Base-by-base conservation (phyloP, 768 basidiomycete species). In the Trametes cinnabarina region DNA sequence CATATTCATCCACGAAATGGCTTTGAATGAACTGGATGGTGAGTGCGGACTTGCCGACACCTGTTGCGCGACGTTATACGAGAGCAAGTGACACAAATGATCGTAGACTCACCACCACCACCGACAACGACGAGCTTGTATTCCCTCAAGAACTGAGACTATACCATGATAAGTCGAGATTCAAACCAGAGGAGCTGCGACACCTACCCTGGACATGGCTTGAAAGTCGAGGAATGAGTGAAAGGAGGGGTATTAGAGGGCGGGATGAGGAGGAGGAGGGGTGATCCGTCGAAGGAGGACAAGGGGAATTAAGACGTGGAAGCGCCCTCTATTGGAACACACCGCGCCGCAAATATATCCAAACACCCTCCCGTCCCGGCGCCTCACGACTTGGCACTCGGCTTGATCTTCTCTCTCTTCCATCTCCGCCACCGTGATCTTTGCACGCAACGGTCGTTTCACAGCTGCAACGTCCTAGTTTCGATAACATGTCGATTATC, bases 81-180 rank as follows among this genome's bases (percentile, higher is more conserved):
- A 39, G 28, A 12, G 12, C 17, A 48, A 19, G 26, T 19, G 6
- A 43, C 35, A 19, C 19, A 32, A n/a, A 34, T 4, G 39, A 9
- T 10, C 17, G 20, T 39, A 51, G 57, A 73, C 82, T 68, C 52
- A 90, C 94, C 95, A 83, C 95, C 96, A 70, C 96, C 96, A 47
- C 96, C 96, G 61, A 98, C 96, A 62, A 98, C 96, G 63, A 98
- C 96, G 58, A 98, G 86, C 80, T 98, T 98, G 79, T 98, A 98
- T 72, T 98, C 96, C 67, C 95, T 81, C 73, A 98, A 77, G 79
- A 94, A 94, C 70, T 89, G 88, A 62, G 91, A 89, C 88, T 92
- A 58, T 20, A 28, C 35, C 26, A 52, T 34, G 4, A 32, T 53
- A 3, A 57, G 39, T 20, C 37, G n/a, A 4, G 12, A 12, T 2